A percentile compares a stretch with the other conserved stretches of the same genome.
These are phyloP conservation scores for Odontarrhena argentea DNA, from an alignment of 345 rosid species.

Conservation along the genomic window DNA sequence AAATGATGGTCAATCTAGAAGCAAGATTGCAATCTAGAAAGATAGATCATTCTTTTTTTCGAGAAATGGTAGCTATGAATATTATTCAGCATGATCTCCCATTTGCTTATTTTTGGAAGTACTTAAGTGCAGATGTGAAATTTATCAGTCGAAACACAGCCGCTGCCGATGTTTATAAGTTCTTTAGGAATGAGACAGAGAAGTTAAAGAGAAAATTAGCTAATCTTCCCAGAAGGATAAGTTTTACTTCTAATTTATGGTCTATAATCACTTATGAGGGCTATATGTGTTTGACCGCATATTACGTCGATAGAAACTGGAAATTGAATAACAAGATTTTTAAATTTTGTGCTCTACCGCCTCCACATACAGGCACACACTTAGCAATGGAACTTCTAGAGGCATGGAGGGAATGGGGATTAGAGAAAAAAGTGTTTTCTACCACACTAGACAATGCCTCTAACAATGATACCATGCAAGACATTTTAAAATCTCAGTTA, in stretches of 20 bases:
- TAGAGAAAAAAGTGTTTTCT: neutral
- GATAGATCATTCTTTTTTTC: neutral
- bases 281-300: neutral
- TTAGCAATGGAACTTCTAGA: neutral
- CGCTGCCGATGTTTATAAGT: neutral
- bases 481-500: neutral
- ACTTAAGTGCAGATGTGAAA: conserved; percentile 9
- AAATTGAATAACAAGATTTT: neutral
- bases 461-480: neutral
- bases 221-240: neutral
- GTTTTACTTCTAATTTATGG: conserved; percentile 10
- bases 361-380: neutral
- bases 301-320: neutral
- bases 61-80: neutral
- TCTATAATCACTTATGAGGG: neutral
- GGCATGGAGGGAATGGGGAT: neutral
- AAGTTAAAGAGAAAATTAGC: neutral
- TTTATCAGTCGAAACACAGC: neutral
- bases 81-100: conserved; percentile 4
- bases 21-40: neutral
- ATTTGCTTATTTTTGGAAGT: neutral
- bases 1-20: neutral
- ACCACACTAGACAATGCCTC: neutral
- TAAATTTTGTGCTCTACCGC: neutral
- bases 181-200: neutral